Evolutionary conservation across 2,329 filamentous ascomycete species (phyloP), one percentile per base, ranked within the genome.

Genomic region (Xylariaceae sp.): DNA sequence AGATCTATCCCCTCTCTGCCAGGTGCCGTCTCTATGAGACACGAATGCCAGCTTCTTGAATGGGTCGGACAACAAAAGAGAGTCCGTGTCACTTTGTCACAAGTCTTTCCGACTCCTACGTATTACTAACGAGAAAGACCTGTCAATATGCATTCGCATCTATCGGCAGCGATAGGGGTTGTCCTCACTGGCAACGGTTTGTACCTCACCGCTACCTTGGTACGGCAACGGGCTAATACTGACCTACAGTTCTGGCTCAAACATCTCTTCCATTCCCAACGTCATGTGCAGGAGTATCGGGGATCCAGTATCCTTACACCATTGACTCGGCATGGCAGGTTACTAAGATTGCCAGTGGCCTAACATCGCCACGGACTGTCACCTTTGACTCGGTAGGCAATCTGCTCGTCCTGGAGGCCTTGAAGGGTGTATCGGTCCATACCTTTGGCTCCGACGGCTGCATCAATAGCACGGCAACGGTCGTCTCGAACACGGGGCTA

Each of bases 321-420:
- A 11, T 66, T 26, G 64, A 65, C 47, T 48, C 58, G 19, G 65
- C 53, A 39, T 67, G 65, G 65, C 42, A 64, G 50, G 60, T 60
- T 43, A 66, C 62, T 19, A 68, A 68, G 51, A 61, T 68, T 29
- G 64, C 62, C 30, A 62, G 60, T 26, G 60, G 62, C n/a, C 56
- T 68, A n/a, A 59, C 57, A n/a, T 55, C 58, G 34, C 65, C 66
- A 8, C 61, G 67, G 12, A 62, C 59, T n/a, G 64, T 68, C 40
- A 51, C 61, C 34, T 64, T 66, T 19, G 67, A 68, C 44, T 55
- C 59, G 12, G 30, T 63, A 29, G 67, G 66, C 26, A 62, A 67
- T 48, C 64, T 68, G 57, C 51, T 68, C 4, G 64, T 68, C 27
- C 50, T 67, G 27, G 59, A 68, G 53, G 56, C 64, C n/a, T 54